Conservation (phyloP, 768 basidiomycete genomes). For the Mycena olivaceomarginata region DNA sequence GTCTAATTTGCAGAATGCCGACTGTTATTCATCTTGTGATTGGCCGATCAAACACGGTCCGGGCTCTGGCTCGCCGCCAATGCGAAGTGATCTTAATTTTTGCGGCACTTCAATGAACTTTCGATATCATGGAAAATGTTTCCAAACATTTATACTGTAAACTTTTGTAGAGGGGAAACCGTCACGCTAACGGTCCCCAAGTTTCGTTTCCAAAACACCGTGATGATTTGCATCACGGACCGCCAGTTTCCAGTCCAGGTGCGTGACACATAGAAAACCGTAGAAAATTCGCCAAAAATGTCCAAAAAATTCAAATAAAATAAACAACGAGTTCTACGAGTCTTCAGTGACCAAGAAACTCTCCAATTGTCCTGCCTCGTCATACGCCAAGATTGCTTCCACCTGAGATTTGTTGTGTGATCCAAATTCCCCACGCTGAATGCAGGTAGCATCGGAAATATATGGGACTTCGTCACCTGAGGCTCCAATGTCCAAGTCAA, state of each 20-base stretch:
- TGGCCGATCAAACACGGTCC: too few relatives aligned
- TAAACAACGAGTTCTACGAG: background rate
- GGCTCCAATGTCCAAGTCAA: background rate
- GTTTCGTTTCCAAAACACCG: background rate
- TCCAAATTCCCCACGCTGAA: background rate
- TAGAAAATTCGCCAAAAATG: background rate
- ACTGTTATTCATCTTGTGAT: too few relatives aligned
- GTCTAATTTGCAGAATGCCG: too few relatives aligned
- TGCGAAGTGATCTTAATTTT: too few relatives aligned
- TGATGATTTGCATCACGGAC: slow-evolving; percentile 1
- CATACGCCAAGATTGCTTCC: background rate
- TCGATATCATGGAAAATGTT: too few relatives aligned
- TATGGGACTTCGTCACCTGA: background rate
- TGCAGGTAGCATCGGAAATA: background rate
- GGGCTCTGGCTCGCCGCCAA: too few relatives aligned
- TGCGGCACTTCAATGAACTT: too few relatives aligned
- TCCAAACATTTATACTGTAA: slow-evolving; percentile 2
- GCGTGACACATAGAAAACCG: too few relatives aligned
- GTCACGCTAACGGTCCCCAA: background rate
- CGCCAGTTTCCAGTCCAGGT: background rate
- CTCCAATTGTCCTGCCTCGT: background rate
- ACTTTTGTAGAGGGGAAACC: background rate
- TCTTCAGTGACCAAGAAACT: background rate
- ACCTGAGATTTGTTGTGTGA: background rate
- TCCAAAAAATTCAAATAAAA: background rate